Percentiles rank a stretch among this genome's conserved stretches.
Evolutionary conservation across 2,329 filamentous ascomycete genomes (phyloP).

Genomic region (Aureobasidium musti): DNA sequence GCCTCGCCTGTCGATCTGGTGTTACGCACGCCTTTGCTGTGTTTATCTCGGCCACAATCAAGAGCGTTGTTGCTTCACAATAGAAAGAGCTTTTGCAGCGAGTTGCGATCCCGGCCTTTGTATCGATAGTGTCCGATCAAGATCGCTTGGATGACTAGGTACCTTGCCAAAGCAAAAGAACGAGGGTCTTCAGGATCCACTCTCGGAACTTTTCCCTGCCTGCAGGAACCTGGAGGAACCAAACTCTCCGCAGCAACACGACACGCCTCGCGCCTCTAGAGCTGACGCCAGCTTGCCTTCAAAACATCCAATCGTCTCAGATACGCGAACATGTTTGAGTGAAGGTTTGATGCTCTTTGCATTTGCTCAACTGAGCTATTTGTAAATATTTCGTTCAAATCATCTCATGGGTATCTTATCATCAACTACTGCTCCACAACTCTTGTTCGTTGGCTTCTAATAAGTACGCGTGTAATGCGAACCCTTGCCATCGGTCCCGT

Average conservation of each 20-base stretch:
- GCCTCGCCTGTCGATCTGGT: slow-evolving; percentile 21
- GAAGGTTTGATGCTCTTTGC: slow-evolving; percentile 16
- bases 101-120: background rate
- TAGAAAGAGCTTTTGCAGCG: background rate
- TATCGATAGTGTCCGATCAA: background rate
- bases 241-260: slow-evolving; percentile 20
- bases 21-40: slow-evolving; percentile 9
- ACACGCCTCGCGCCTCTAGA: slow-evolving; percentile 5
- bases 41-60: slow-evolving; percentile 3
- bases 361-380: slow-evolving; percentile 25
- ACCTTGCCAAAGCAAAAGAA: background rate
- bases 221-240: background rate
- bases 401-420: slow-evolving; percentile 19
- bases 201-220: slow-evolving; percentile 15
- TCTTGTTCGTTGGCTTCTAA: background rate
- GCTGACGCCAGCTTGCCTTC: background rate
- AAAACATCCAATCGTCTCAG: slow-evolving; percentile 17
- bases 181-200: slow-evolving; percentile 2
- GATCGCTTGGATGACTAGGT: background rate
- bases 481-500: slow-evolving; percentile 41
- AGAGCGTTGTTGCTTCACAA: background rate
- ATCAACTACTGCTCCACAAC: background rate
- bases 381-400: slow-evolving; percentile 19
- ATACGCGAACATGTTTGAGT: slow-evolving; percentile 11
- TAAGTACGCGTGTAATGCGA: slow-evolving; percentile 31